A percentile compares a stretch with the other conserved stretches of the same genome.
Evolutionary conservation across 257 asterid genomes (phyloP).

Genomic region (Capsicum pubescens): DNA sequence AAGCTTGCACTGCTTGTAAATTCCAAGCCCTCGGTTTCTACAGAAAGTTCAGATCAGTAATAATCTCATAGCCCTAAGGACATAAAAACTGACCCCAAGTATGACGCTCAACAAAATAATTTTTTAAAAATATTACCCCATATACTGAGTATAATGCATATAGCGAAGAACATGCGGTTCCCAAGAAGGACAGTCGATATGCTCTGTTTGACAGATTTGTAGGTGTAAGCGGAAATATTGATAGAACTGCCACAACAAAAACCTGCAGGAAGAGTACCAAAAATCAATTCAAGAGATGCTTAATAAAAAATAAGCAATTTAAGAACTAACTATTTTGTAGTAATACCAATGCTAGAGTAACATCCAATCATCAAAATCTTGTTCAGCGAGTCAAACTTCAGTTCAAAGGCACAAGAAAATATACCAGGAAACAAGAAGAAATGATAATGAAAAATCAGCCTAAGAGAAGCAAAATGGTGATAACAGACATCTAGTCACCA

Average conservation of each 20-base stretch:
- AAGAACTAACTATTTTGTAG: background rate
- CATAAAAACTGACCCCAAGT: background rate
- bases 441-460: background rate
- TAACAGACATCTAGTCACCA: background rate
- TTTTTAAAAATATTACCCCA: conserved; percentile 60
- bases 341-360: background rate
- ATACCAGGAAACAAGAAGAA: background rate
- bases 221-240: conserved; percentile 78
- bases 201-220: conserved; percentile 74
- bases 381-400: background rate
- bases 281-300: conserved; percentile 16
- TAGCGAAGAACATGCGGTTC: conserved; percentile 80
- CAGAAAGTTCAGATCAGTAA: conserved; percentile 32
- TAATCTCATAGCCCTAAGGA: background rate
- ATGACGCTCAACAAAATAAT: conserved; percentile 2
- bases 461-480: background rate
- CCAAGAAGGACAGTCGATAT: conserved; percentile 77
- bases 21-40: conserved; percentile 99
- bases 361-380: background rate
- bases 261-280: conserved; percentile 54
- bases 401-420: background rate
- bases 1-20: conserved; percentile 80
- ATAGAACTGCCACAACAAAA: conserved; percentile 76
- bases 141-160: conserved; percentile 74
- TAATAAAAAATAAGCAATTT: background rate